Conservation (phyloP, 1,139 yeast genomes). For the Scheffersomyces quercinus region DNA sequence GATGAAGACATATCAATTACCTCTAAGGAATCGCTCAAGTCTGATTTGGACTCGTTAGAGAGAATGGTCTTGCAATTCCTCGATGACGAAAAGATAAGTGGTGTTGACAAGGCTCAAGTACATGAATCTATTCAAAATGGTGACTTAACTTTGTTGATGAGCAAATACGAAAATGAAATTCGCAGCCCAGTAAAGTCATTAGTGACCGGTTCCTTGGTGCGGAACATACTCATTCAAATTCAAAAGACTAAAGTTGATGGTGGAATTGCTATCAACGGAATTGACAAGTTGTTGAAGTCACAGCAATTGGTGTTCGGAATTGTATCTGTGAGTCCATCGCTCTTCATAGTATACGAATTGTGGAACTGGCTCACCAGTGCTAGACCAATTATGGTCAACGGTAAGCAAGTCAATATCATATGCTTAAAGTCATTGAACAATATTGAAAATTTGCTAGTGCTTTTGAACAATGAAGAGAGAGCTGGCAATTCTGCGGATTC, state of each 20-base stretch:
- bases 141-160: slow-evolving; percentile 76
- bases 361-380: slow-evolving; percentile 27
- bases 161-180: slow-evolving; percentile 75
- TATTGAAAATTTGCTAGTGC: slow-evolving; percentile 53
- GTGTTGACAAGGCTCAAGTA: slow-evolving; percentile 32
- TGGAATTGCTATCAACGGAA: slow-evolving; percentile 84
- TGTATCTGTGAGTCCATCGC: slow-evolving; percentile 84
- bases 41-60: slow-evolving; percentile 79
- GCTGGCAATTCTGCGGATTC: slow-evolving; percentile 6
- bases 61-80: slow-evolving; percentile 81
- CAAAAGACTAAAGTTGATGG: slow-evolving; percentile 97
- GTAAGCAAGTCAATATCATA: slow-evolving; percentile 41
- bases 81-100: slow-evolving; percentile 36
- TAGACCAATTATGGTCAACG: slow-evolving; percentile 42
- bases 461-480: slow-evolving; percentile 13
- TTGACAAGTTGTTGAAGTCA: slow-evolving; percentile 82
- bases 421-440: slow-evolving; percentile 56
- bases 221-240: slow-evolving; percentile 81
- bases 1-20: slow-evolving; percentile 79
- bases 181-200: slow-evolving; percentile 65
- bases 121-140: slow-evolving; percentile 57
- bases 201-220: slow-evolving; percentile 67
- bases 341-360: slow-evolving; percentile 54
- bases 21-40: slow-evolving; percentile 72
- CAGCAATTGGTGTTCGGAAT: slow-evolving; percentile 92